Evolutionary conservation across 441 rosid genomes (phyloP).

Genomic region (Adansonia grandidieri): DNA sequence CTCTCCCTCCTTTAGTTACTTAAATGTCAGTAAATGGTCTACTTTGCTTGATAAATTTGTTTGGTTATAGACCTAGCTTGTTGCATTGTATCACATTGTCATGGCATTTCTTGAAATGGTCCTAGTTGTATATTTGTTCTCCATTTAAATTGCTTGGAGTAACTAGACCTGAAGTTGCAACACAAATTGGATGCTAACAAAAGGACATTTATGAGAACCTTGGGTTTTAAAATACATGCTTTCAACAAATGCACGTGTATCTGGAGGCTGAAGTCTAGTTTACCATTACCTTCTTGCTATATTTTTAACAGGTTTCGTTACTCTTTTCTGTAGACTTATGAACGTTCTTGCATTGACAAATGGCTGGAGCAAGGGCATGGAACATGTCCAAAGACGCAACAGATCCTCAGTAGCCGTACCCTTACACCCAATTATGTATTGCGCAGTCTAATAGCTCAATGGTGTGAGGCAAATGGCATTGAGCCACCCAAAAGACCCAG

Average conservation of each 20-base stretch:
- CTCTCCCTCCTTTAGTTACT: conserved; percentile 7
- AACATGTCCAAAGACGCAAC: conserved; percentile 95
- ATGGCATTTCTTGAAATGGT: background rate
- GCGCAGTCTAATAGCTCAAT: conserved; percentile 92
- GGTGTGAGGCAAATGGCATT: conserved; percentile 91
- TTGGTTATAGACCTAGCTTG: background rate
- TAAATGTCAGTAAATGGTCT: conserved; percentile 8
- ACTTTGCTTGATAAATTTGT: background rate
- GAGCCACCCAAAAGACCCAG: conserved; percentile 87
- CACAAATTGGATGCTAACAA: background rate
- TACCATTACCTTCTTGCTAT: conserved; percentile 11
- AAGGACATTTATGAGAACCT: conserved; percentile 8
- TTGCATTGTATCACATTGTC: background rate
- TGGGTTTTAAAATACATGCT: background rate
- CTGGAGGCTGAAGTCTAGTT: conserved; percentile 21
- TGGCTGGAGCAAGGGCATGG: conserved; percentile 86
- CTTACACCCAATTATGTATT: conserved; percentile 88
- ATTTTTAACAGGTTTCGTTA: conserved; percentile 26
- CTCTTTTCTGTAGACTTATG: conserved; percentile 71
- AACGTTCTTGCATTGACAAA: conserved; percentile 90
- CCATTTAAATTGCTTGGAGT: background rate
- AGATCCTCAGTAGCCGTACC: conserved; percentile 58
- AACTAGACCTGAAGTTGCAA: background rate
- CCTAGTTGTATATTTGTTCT: background rate
- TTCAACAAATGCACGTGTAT: background rate